Conservation (phyloP, 2,329 filamentous ascomycete genomes). For the Monilinia fructigena region DNA sequence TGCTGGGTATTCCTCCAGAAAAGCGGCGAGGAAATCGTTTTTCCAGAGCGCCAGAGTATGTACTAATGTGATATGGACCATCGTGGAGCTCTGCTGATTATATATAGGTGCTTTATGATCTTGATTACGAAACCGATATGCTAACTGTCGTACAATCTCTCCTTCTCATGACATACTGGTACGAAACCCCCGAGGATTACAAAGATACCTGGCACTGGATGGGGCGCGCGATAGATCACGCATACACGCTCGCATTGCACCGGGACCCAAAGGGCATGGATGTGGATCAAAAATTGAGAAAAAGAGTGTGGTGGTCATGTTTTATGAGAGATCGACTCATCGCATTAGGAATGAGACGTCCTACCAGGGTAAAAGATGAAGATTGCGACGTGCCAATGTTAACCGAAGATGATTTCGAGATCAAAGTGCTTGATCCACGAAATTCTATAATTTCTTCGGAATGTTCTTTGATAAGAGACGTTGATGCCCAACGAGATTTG, state of each 20-base stretch:
- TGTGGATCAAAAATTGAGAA: slow-evolving; percentile 80
- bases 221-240: slow-evolving; percentile 89
- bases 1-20: slow-evolving; percentile 74
- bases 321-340: slow-evolving; percentile 94
- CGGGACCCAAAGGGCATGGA: slow-evolving; percentile 80
- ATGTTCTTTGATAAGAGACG: slow-evolving; percentile 69
- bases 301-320: slow-evolving; percentile 96
- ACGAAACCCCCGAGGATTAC: slow-evolving; percentile 93
- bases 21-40: slow-evolving; percentile 81
- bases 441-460: slow-evolving; percentile 67
- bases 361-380: slow-evolving; percentile 87
- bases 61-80: slow-evolving; percentile 26
- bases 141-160: slow-evolving; percentile 85
- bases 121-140: slow-evolving; percentile 90
- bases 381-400: slow-evolving; percentile 95
- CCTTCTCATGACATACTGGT: slow-evolving; percentile 94
- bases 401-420: slow-evolving; percentile 79
- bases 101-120: slow-evolving; percentile 78
- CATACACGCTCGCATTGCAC: slow-evolving; percentile 90
- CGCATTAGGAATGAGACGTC: slow-evolving; percentile 88
- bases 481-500: slow-evolving; percentile 71
- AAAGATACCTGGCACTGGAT: slow-evolving; percentile 99
- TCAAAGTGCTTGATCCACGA: slow-evolving; percentile 63
- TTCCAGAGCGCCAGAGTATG: slow-evolving; percentile 84
- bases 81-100: slow-evolving; percentile 26